phyloP scores from a whole-genome alignment of 2,329 filamentous ascomycete genomes.

The Periglandula ipomoeae region DNA sequence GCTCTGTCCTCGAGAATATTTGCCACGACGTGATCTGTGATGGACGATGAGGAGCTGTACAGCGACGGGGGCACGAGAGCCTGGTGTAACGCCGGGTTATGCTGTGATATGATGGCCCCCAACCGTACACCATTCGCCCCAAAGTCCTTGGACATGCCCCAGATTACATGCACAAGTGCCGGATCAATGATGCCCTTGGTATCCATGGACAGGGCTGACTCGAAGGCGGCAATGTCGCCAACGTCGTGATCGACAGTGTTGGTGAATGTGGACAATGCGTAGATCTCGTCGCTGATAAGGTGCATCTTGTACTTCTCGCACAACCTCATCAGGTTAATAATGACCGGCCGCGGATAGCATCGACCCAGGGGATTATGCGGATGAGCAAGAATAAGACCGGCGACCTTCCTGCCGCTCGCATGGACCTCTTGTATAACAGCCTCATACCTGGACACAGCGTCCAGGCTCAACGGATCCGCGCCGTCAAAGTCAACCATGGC shows the following conservation, averaged over 20 bases:
- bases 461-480: constrained; percentile 31
- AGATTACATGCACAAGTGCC: constrained; percentile 40
- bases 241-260: constrained; percentile 23
- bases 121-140: constrained; percentile 46
- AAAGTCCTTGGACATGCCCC: constrained; percentile 43
- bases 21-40: constrained; percentile 31
- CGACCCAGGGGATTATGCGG: constrained; percentile 43
- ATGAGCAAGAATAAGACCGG: constrained; percentile 40
- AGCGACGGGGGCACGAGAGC: constrained; percentile 20
- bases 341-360: constrained; percentile 31
- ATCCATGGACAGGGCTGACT: constrained; percentile 36
- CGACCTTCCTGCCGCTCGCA: constrained; percentile 29
- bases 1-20: constrained; percentile 33
- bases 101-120: constrained; percentile 39
- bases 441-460: constrained; percentile 36
- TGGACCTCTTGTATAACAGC: constrained; percentile 28
- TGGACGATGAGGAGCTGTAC: constrained; percentile 23
- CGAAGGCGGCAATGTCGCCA: constrained; percentile 26
- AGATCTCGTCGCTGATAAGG: constrained; percentile 40
- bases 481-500: constrained; percentile 34
- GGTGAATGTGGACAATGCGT: constrained; percentile 42
- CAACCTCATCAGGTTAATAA: constrained; percentile 34
- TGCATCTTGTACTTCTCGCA: constrained; percentile 37
- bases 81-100: constrained; percentile 28
- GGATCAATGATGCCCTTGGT: constrained; percentile 35